Evolutionary conservation across 1,139 yeast species (phyloP).

Genomic region (Meyerozyma sp.): DNA sequence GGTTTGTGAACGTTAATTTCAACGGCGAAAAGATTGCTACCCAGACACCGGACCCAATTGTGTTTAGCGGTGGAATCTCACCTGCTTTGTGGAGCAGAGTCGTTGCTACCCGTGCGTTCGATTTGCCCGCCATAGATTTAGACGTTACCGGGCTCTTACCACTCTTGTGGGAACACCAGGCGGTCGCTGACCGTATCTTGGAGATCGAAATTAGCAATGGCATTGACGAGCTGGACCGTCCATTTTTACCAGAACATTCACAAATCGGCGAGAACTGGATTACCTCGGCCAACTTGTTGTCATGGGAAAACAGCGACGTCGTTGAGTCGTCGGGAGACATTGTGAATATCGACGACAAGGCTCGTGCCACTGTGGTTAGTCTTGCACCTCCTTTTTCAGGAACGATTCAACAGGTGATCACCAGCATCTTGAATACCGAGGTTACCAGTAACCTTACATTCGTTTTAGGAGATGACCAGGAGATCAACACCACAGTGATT

Average conservation of each 20-base stretch:
- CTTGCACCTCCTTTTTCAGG: conserved; percentile 29
- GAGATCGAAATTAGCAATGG: conserved; percentile 57
- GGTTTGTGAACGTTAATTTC: conserved; percentile 48
- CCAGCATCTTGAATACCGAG: conserved; percentile 24
- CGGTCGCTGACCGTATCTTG: conserved; percentile 20
- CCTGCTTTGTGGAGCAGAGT: conserved; percentile 79
- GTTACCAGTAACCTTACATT: conserved; percentile 27
- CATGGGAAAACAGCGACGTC: conserved; percentile 51
- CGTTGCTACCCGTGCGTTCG: conserved; percentile 69
- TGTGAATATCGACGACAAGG: conserved; percentile 15
- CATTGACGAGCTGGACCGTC: conserved; percentile 30
- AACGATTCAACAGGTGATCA: conserved; percentile 31
- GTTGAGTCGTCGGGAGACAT: conserved; percentile 36
- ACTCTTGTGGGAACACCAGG: conserved; percentile 43
- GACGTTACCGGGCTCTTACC: conserved; percentile 70
- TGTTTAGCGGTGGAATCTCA: conserved; percentile 74
- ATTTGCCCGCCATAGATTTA: conserved; percentile 57
- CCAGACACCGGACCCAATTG: conserved; percentile 52
- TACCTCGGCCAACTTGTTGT: conserved; percentile 56
- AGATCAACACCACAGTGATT: conserved; percentile 21
- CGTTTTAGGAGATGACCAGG: conserved; percentile 29
- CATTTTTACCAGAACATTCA: conserved; percentile 11
- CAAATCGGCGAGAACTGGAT: conserved; percentile 64
- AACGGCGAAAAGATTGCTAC: conserved; percentile 46
- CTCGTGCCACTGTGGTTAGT: conserved; percentile 15